These are phyloP conservation scores for Entophlyctis helioformis DNA, from an alignment of 192 early-diverging fungal genomes.

Conservation along the genomic window DNA sequence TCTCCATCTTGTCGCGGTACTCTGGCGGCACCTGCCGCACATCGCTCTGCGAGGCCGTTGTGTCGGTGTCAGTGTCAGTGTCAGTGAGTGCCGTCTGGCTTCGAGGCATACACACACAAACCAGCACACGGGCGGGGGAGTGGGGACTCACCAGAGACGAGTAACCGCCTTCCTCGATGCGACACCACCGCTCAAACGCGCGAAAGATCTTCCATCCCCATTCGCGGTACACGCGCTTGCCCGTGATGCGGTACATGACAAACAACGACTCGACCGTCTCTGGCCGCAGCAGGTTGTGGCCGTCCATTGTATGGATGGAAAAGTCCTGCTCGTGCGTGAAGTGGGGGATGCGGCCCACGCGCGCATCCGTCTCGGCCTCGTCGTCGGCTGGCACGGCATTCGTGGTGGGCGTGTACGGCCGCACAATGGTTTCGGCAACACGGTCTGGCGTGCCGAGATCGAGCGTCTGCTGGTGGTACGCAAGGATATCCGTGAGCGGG, in stretches of 20 bases:
- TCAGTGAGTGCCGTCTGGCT: not conserved
- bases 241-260: slow-evolving; percentile 74
- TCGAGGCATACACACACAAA: not conserved
- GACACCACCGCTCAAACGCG: slow-evolving; percentile 68
- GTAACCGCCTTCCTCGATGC: slow-evolving; percentile 48
- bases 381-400: not conserved
- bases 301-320: slow-evolving; percentile 46
- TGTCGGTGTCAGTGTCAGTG: not conserved
- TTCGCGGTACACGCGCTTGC: slow-evolving; percentile 66
- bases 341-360: no score
- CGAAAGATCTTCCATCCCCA: slow-evolving; percentile 73
- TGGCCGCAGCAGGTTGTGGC: slow-evolving; percentile 72
- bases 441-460: no score
- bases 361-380: no score
- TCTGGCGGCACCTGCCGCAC: slow-evolving; percentile 38
- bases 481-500: no score
- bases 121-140: not conserved
- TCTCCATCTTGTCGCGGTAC: slow-evolving; percentile 62
- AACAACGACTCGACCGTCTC: slow-evolving; percentile 88
- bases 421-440: no score
- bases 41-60: slow-evolving; percentile 31
- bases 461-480: no score
- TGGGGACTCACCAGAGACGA: slow-evolving; percentile 30
- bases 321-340: slow-evolving; percentile 40
- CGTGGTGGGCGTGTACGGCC: not conserved